Base-by-base conservation (phyloP, 2,329 filamentous ascomycete genomes). In the Neonectria coccinea region DNA sequence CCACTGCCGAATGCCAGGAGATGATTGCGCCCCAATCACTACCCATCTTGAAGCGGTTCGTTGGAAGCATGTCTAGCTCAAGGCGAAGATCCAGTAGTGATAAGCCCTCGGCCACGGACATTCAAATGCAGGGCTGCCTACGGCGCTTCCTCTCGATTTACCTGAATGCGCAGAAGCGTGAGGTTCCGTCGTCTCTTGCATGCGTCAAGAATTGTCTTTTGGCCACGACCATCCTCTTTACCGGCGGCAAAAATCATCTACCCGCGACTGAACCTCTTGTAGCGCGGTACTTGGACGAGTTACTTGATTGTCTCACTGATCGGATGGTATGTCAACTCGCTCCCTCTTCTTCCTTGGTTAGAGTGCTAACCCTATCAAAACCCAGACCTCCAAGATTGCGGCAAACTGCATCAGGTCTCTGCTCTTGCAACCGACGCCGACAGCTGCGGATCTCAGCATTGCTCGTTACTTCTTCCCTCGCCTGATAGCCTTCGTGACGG, bases 191-290 rank as follows among this genome's bases (percentile, higher is more conserved):
- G 5, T 93, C 94, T 3, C 84, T 99, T 25, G 84, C 91, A 1
- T 97, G 94, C 77, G 95, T 97, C 74, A 97, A 97, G 83, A 99
- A 98, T 75, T 92, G 91, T 5, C 87, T 99, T 5, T 84, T 99
- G 52, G 93, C 94, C 1, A 91, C 91, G 51, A 97, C 96, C 0
- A 92, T 99, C 64, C 86, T 99, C 9, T 89, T 99, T 65, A 97
- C 93, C 9, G 91, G 91, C 44, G 92, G 92, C 7, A 86, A 89
- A 64, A 92, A 92, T 69, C 85, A 90, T 47, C 86, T 98, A 59
- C 87, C 89, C 1, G 87, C 92, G 1, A 88, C 87, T 45, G 94
- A 98, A 71, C 88, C 91, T 9, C 84, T 97, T 1, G 86, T 97
- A 50, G 82, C 85, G 25, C 88, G 88, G 59, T 94, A 94, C 72